A percentile compares a stretch with the other conserved stretches of the same genome.
Conservation (phyloP, 2,329 filamentous ascomycete species). For the Cladosporium sp. region DNA sequence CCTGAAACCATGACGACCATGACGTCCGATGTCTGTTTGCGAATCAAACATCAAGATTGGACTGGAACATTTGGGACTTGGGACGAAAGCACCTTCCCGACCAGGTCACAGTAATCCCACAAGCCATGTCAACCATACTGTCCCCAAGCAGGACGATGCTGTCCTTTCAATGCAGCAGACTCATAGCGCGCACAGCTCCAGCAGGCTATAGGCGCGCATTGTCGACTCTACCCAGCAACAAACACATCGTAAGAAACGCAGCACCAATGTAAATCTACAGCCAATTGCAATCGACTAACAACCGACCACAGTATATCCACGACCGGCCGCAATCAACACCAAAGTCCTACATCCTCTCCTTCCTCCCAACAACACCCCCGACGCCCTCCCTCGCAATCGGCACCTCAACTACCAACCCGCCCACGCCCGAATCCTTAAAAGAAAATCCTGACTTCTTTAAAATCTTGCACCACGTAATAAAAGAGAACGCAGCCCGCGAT, state of each 20-base stretch:
- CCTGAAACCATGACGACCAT: not conserved
- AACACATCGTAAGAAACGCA: slow-evolving; percentile 30
- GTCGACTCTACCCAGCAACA: slow-evolving; percentile 42
- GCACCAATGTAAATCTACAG: not conserved
- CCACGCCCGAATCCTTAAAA: slow-evolving; percentile 52
- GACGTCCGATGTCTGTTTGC: slow-evolving; percentile 2
- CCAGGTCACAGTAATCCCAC: not conserved
- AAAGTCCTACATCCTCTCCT: slow-evolving; percentile 44
- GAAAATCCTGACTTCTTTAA: slow-evolving; percentile 55
- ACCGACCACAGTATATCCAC: not conserved
- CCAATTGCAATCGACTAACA: not conserved
- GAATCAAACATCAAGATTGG: not conserved
- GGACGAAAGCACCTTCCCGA: not conserved
- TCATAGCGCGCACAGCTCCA: slow-evolving; percentile 22
- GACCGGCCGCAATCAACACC: not conserved
- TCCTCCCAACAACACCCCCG: slow-evolving; percentile 53
- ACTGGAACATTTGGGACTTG: not conserved
- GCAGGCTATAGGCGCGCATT: slow-evolving; percentile 23
- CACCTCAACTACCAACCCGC: slow-evolving; percentile 50
- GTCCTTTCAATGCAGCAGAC: slow-evolving; percentile 18
- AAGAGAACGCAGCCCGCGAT: slow-evolving; percentile 51
- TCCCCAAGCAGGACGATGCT: slow-evolving; percentile 15
- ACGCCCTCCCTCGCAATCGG: slow-evolving; percentile 53
- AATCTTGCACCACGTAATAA: slow-evolving; percentile 54
- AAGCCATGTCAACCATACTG: slow-evolving; percentile 15